Evolutionary conservation across 768 basidiomycete genomes (phyloP).

Genomic region (Amanita fuliginea): DNA sequence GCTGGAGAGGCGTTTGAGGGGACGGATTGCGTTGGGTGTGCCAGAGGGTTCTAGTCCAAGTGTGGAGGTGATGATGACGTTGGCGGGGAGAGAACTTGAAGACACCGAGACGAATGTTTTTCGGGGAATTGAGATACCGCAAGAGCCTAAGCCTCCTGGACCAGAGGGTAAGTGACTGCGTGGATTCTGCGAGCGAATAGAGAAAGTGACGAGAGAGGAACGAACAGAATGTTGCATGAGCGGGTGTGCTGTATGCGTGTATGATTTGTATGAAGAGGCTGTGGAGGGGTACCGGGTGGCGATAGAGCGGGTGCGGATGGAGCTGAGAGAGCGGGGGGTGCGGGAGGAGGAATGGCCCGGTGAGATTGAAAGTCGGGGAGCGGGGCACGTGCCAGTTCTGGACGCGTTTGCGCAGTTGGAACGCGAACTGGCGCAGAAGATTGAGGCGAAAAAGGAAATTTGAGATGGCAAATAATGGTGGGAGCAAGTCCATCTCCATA

Average conservation of each 20-base stretch:
- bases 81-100: neutral
- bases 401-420: slow-evolving; percentile 71
- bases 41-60: neutral
- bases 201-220: neutral
- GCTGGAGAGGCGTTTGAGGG: slow-evolving; percentile 43
- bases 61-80: slow-evolving; percentile 3
- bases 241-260: slow-evolving; percentile 85
- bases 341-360: slow-evolving; percentile 61
- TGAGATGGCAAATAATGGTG: neutral
- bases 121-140: slow-evolving; percentile 47
- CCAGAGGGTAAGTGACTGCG: slow-evolving; percentile 48
- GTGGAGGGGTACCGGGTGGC: slow-evolving; percentile 50
- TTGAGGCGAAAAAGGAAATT: too few relatives aligned
- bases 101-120: slow-evolving; percentile 20
- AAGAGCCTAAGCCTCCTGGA: slow-evolving; percentile 48
- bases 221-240: slow-evolving; percentile 90
- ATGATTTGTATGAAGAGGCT: slow-evolving; percentile 77
- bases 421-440: slow-evolving; percentile 39
- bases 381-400: slow-evolving; percentile 26
- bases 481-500: neutral
- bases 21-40: slow-evolving; percentile 24
- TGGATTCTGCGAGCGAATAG: neutral
- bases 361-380: slow-evolving; percentile 11
- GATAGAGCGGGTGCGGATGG: slow-evolving; percentile 34
- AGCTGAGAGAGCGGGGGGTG: slow-evolving; percentile 36